These are phyloP conservation scores for Cercospora brassicicola DNA, from an alignment of 2,329 filamentous ascomycete genomes.

Conservation along the genomic window DNA sequence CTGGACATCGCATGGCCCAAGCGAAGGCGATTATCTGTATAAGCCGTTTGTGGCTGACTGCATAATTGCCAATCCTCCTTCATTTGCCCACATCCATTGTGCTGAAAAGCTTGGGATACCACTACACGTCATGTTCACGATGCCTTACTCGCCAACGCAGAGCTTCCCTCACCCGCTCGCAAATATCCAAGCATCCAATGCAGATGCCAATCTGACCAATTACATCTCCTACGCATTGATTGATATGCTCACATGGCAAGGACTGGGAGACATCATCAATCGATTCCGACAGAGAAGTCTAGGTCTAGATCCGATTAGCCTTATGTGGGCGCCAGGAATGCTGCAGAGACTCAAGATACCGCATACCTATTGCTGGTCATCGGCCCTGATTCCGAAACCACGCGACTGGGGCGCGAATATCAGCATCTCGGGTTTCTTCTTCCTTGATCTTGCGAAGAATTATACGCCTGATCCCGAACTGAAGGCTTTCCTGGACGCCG, in stretches of 20 bases:
- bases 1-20: slow-evolving; percentile 39
- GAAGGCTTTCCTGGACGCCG: slow-evolving; percentile 64
- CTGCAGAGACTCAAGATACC: slow-evolving; percentile 74
- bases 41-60: slow-evolving; percentile 79
- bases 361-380: slow-evolving; percentile 91
- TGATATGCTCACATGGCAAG: slow-evolving; percentile 92
- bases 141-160: slow-evolving; percentile 87
- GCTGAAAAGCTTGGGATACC: slow-evolving; percentile 75
- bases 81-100: slow-evolving; percentile 73
- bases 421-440: slow-evolving; percentile 73
- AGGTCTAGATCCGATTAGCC: slow-evolving; percentile 72
- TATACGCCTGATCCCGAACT: slow-evolving; percentile 68
- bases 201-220: slow-evolving; percentile 74
- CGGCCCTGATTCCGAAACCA: slow-evolving; percentile 74
- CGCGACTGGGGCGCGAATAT: slow-evolving; percentile 73
- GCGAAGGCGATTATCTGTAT: slow-evolving; percentile 45
- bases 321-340: slow-evolving; percentile 80
- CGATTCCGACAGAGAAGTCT: slow-evolving; percentile 74
- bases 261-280: slow-evolving; percentile 87
- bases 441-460: slow-evolving; percentile 65
- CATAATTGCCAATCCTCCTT: slow-evolving; percentile 76
- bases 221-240: slow-evolving; percentile 81
- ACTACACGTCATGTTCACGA: slow-evolving; percentile 87
- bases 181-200: slow-evolving; percentile 74
- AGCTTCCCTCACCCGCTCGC: slow-evolving; percentile 84